Base-by-base conservation (phyloP, 192 early-diverging fungal genomes). In the Geranomyces variabilis region DNA sequence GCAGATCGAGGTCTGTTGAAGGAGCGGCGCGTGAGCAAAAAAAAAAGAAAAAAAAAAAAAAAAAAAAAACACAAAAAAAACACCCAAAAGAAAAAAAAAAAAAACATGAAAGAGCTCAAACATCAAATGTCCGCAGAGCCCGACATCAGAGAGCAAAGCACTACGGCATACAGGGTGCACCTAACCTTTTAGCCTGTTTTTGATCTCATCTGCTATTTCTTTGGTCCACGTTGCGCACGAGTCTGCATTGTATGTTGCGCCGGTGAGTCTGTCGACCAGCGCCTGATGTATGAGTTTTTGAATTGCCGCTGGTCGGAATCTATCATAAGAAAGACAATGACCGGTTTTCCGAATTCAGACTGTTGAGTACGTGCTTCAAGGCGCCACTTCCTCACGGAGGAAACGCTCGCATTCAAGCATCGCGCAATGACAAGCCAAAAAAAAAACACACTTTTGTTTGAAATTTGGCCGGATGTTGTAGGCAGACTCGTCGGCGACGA, bases 201-300 rank as follows among this genome's bases (percentile, higher is more conserved):
- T 86, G 26, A 88, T 82, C 66, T 87, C 84, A 73, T 88, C 86
- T 13, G 84, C 82, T 26, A 88, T 86, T 55, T 87, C 84, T 21
- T 78, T 60, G 17, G 84, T 81, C 75, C 70, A 82, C 57, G 81
- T 79, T 46, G 86, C 83, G 46, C 83, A 88, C 0, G 77, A 68
- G 17, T 88, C 86, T 0, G 80, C 64, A 31, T 79, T 57, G 67
- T 88, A 88, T 26, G 75, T 66, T 3, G 63, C 69, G 13, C 81
- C 80, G 1, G 72, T 81, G 10, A 88, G 70, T 51, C 78, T 67
- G 36, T 83, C 80, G 6, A 53, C 56, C 46, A 88, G 77, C 29
- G 84, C 66, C 48, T 83, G 78, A 51, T 83, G 75, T 12, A 88
- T 85, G 15, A 85, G 30, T 48, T 71, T 73, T 19, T 68, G 61